Evolutionary conservation across 306 rosid species (phyloP).

Genomic region (Fragaria iinumae): DNA sequence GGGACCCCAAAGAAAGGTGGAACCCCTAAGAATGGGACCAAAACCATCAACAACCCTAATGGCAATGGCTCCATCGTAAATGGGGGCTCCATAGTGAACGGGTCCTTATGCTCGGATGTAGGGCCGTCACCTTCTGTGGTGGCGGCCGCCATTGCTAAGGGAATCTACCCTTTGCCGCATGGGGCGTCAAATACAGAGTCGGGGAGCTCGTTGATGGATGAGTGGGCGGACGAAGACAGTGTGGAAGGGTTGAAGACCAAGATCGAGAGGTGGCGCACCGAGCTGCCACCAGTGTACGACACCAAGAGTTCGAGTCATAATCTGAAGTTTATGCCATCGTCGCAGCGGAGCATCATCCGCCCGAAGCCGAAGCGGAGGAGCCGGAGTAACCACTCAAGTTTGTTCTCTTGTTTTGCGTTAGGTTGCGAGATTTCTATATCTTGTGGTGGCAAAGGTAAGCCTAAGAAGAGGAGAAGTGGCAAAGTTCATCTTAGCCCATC

Average conservation of each 20-base stretch:
- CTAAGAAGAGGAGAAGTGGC: conserved; percentile 33
- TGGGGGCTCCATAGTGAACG: conserved; percentile 39
- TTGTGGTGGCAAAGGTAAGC: conserved; percentile 50
- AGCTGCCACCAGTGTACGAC: conserved; percentile 52
- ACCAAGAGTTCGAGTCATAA: conserved; percentile 4
- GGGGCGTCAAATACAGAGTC: neutral
- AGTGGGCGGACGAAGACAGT: conserved; percentile 51
- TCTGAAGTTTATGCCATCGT: neutral
- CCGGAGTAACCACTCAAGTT: conserved; percentile 22
- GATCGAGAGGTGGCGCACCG: conserved; percentile 68
- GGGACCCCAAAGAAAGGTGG: neutral
- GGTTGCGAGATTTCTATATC: conserved; percentile 64
- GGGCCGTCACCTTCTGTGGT: conserved; percentile 76
- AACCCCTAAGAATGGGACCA: neutral
- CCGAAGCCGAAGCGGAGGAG: neutral
- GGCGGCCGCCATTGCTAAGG: conserved; percentile 66
- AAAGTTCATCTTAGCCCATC: conserved; percentile 32
- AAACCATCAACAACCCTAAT: neutral
- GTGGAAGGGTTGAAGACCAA: conserved; percentile 62
- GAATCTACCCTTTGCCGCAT: conserved; percentile 35
- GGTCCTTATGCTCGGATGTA: conserved; percentile 51
- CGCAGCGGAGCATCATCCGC: neutral
- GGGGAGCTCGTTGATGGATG: conserved; percentile 43
- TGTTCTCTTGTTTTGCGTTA: conserved; percentile 68
- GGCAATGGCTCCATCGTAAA: neutral